A percentile compares a stretch with the other conserved stretches of the same genome.
Evolutionary conservation across 208 protist genomes (phyloP).

Genomic region (Wallacemonas sp.): DNA sequence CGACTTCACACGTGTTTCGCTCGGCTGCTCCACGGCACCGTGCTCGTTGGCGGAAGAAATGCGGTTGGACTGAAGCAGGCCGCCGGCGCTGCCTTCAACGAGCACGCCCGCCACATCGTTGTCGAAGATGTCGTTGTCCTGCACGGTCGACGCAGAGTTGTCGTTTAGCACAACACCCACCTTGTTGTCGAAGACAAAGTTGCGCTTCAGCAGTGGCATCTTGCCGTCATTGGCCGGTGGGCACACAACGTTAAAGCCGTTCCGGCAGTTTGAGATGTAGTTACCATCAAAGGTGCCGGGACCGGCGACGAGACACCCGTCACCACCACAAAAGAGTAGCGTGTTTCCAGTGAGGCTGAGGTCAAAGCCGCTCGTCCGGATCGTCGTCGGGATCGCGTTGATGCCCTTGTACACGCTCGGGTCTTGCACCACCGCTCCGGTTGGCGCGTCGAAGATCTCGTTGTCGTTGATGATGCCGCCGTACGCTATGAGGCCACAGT

Average conservation of each 20-base stretch:
- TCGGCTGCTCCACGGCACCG: slow-evolving; percentile 57
- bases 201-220: slow-evolving; percentile 30
- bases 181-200: slow-evolving; percentile 66
- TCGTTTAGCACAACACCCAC: slow-evolving; percentile 53
- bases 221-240: slow-evolving; percentile 7
- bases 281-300: slow-evolving; percentile 62
- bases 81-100: slow-evolving; percentile 31
- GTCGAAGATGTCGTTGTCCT: slow-evolving; percentile 85
- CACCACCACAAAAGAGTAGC: slow-evolving; percentile 44
- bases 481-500: slow-evolving; percentile 56
- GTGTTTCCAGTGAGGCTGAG: slow-evolving; percentile 46
- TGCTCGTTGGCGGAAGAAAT: slow-evolving; percentile 63
- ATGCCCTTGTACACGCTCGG: slow-evolving; percentile 55
- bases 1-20: slow-evolving; percentile 45
- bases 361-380: slow-evolving; percentile 30
- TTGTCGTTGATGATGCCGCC: slow-evolving; percentile 72
- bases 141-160: slow-evolving; percentile 28
- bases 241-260: slow-evolving; percentile 49
- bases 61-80: slow-evolving; percentile 63
- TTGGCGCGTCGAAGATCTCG: slow-evolving; percentile 41
- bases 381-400: slow-evolving; percentile 43
- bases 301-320: slow-evolving; percentile 58
- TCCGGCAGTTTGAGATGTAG: slow-evolving; percentile 56
- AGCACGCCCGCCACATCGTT: slow-evolving; percentile 58
- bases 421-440: slow-evolving; percentile 55